Conservation (phyloP, 495 filamentous ascomycete species). For the Parathielavia appendiculata region DNA sequence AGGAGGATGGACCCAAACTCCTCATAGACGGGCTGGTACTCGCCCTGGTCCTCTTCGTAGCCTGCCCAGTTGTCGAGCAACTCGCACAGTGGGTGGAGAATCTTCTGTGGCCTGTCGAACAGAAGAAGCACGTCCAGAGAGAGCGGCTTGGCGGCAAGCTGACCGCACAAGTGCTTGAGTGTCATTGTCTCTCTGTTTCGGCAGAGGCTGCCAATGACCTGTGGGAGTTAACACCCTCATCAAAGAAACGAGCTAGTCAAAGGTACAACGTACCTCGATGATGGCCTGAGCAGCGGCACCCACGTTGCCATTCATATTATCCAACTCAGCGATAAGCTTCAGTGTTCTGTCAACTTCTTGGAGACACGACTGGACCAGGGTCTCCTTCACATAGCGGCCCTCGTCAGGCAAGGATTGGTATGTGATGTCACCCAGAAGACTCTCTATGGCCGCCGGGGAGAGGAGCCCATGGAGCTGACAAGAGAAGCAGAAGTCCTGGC, state of each 20-base stretch:
- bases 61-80: constrained; percentile 77
- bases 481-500: constrained; percentile 88
- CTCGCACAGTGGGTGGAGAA: constrained; percentile 78
- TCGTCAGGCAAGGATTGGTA: constrained; percentile 73
- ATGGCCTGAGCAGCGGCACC: constrained; percentile 81
- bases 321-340: constrained; percentile 70
- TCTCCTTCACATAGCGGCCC: constrained; percentile 70
- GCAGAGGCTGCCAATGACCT: constrained; percentile 77
- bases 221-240: not conserved
- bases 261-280: constrained; percentile 55
- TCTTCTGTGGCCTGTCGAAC: constrained; percentile 68
- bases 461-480: constrained; percentile 83
- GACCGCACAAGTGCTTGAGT: constrained; percentile 75
- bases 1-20: constrained; percentile 89
- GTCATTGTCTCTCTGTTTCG: constrained; percentile 84
- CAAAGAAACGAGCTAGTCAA: not conserved
- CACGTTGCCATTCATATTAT: constrained; percentile 92
- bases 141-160: constrained; percentile 69
- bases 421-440: constrained; percentile 77
- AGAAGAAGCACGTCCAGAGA: constrained; percentile 81
- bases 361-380: constrained; percentile 67
- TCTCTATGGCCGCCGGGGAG: constrained; percentile 69
- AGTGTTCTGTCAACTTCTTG: constrained; percentile 66
- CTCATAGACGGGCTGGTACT: constrained; percentile 94
- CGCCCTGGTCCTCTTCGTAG: constrained; percentile 90